Conservation (phyloP, 768 basidiomycete genomes). For the Termitomyces eurrhizus region DNA sequence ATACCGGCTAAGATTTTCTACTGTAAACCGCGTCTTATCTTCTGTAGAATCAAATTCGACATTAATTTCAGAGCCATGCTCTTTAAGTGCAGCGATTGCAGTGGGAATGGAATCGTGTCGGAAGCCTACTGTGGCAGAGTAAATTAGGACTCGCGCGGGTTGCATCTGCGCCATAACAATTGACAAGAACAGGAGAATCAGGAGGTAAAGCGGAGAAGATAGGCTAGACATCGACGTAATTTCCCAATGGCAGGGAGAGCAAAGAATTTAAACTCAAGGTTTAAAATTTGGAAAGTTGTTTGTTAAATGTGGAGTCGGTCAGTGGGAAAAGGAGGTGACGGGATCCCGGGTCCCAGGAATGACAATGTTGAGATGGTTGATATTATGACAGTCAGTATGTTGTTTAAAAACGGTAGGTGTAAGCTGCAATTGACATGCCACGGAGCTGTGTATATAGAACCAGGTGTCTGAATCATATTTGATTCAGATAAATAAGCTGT, state of each 20-base stretch:
- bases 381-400: neutral
- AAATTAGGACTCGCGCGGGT: conserved; percentile 48
- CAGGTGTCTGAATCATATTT: no score
- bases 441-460: no score
- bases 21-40: conserved; percentile 52
- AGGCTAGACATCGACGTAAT: neutral
- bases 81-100: conserved; percentile 53
- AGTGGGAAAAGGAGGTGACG: neutral
- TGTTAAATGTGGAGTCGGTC: neutral
- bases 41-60: conserved; percentile 64
- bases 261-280: neutral
- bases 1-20: conserved; percentile 48
- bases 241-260: neutral
- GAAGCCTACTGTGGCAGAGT: conserved; percentile 57
- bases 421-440: no score
- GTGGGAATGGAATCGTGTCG: conserved; percentile 76
- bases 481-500: neutral
- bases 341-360: neutral
- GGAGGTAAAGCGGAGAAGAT: no score
- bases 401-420: neutral
- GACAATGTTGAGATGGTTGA: no score
- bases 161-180: conserved; percentile 9
- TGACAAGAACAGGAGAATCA: neutral
- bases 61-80: conserved; percentile 40
- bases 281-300: neutral